phyloP scores from a whole-genome alignment of 306 rosid species.

The Sechiopsis laciniata region DNA sequence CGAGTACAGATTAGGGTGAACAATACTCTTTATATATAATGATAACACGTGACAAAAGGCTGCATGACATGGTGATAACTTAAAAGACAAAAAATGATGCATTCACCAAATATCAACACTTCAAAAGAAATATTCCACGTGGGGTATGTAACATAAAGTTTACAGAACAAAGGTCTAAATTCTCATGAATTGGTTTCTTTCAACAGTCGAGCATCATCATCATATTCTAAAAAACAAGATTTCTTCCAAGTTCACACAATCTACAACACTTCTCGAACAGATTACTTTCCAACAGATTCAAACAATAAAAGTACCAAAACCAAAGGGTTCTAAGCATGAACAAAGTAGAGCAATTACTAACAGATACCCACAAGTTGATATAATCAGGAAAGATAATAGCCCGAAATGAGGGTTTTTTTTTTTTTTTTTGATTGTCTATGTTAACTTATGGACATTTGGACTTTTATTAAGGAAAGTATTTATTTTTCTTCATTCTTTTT shows the following conservation, averaged over 20 bases:
- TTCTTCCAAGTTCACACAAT: background rate
- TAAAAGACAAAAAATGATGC: constrained; percentile 10
- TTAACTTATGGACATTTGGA: no score
- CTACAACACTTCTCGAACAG: background rate
- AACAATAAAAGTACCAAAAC: background rate
- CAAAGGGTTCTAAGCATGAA: background rate
- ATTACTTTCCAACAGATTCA: no score
- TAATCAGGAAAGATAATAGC: no score
- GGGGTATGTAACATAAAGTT: background rate
- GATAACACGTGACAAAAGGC: constrained; percentile 1
- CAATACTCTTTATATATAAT: background rate
- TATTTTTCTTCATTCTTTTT: no score
- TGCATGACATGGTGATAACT: background rate
- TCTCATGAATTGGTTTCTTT: background rate
- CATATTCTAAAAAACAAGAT: background rate
- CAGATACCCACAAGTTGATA: background rate
- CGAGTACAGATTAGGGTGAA: no score
- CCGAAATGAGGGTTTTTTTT: no score
- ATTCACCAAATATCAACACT: constrained; percentile 1
- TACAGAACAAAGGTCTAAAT: background rate
- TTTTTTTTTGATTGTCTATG: no score
- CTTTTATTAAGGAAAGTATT: no score
- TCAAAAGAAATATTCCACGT: constrained; percentile 2
- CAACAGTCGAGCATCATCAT: background rate
- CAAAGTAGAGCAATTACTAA: background rate